Percentiles rank a stretch among this genome's conserved stretches.
Conservation (phyloP, 805 yeast species). For the Kazachstania kunashirensis region DNA sequence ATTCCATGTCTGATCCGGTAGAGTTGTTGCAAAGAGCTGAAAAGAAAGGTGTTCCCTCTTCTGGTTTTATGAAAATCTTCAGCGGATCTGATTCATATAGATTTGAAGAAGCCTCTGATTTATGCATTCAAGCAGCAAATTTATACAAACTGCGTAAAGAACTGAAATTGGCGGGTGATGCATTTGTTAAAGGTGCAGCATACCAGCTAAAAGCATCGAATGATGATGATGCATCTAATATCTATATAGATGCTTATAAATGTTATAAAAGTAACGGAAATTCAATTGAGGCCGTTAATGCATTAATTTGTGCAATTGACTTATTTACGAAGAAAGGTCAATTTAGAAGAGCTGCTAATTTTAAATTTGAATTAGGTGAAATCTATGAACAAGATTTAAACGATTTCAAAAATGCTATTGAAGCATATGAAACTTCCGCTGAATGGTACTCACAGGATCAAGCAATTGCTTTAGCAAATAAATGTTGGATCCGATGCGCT, state of each 20-base stretch:
- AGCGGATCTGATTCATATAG: conserved; percentile 55
- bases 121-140: conserved; percentile 90
- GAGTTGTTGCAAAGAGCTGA: conserved; percentile 38
- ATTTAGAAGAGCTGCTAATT: conserved; percentile 92
- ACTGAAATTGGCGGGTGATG: conserved; percentile 63
- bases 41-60: conserved; percentile 55
- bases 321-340: conserved; percentile 86
- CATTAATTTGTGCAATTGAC: conserved; percentile 66
- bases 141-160: conserved; percentile 70
- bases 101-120: conserved; percentile 86
- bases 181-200: conserved; percentile 79
- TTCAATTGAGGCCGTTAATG: conserved; percentile 50
- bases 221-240: conserved; percentile 86
- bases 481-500: conserved; percentile 81
- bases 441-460: conserved; percentile 93
- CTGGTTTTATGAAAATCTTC: conserved; percentile 61
- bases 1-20: conserved; percentile 20
- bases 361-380: conserved; percentile 82
- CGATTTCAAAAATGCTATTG: conserved; percentile 59
- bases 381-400: conserved; percentile 68
- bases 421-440: conserved; percentile 83
- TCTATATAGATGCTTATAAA: conserved; percentile 84
- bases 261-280: conserved; percentile 56
- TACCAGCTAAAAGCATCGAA: conserved; percentile 65
- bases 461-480: conserved; percentile 82